Evolutionary conservation across 306 rosid species (phyloP), one percentile per base, ranked within the genome.

Genomic region (Cicer yamashitae): DNA sequence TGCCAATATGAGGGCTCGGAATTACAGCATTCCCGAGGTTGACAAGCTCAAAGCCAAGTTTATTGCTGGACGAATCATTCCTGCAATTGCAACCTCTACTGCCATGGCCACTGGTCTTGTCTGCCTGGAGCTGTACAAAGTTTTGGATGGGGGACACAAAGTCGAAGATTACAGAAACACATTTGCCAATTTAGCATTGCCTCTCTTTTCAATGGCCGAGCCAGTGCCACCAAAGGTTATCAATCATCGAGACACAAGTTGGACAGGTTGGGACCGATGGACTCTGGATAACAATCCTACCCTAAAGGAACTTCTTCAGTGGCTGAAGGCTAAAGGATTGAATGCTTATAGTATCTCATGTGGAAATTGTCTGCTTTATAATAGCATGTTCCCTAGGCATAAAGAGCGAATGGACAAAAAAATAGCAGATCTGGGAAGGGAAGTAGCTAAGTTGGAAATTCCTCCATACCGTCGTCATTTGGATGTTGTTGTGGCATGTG

Each of bases 191-290:
- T 85, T 91, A 10, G 96, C 97, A 9, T 77, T 94, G 79, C 98
- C 98, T 48, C 78, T 91, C 54, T 91, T 91, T 81, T 87, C 97
- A 37, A 94, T 94, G 74, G 98, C 96, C 81, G 98, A 94, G 91
- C 98, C 98, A 11, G 97, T 91, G 63, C 96, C 96, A 0, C 93
- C 96, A 0, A 94, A 90, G 91, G 86, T 91, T 62, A 77, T 90
- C 53, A 86, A 94, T 79, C 96, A 91, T 77, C 87, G 50, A 13
- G 94, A 89, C 18, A 76, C 83, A 91, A 91, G 82, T 71, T 94
- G 97, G 98, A 94, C 98, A n/a, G 90, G 90, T 51, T 94, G 98
- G 98, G 98, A 94, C 76, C 82, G 97, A 86, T 94, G 98, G 98
- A 82, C 86, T 65, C 56, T 94, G 46, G 75, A 47, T 52, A 90